Conservation (phyloP, 2,329 filamentous ascomycete genomes). For the Pestalotiopsis fici region DNA sequence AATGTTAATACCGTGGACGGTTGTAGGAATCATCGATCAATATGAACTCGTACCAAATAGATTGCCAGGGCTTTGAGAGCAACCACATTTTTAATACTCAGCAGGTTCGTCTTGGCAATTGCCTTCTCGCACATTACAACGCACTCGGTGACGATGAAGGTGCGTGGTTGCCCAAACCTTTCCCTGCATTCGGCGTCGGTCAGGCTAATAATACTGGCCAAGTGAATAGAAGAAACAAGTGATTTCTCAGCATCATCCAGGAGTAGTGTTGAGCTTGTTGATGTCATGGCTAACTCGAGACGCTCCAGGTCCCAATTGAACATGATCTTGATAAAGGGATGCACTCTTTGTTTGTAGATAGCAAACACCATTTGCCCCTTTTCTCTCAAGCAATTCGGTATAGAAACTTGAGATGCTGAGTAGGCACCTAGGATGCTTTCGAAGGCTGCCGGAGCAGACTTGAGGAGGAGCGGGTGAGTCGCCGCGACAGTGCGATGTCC, state of each 20-base stretch:
- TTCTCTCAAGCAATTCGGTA: background rate
- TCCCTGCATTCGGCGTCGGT: background rate
- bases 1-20: too few species aligned
- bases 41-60: background rate
- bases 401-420: too few species aligned
- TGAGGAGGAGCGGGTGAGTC: background rate
- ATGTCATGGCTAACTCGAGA: background rate
- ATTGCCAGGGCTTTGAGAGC: constrained; percentile 7
- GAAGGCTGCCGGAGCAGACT: background rate
- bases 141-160: background rate
- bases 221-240: background rate
- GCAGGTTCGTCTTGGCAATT: background rate
- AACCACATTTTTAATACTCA: background rate
- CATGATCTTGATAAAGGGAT: background rate
- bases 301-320: constrained; percentile 1
- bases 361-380: background rate
- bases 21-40: too few species aligned
- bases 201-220: background rate
- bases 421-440: background rate
- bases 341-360: background rate
- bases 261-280: background rate
- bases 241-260: background rate
- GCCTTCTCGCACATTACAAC: background rate
- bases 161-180: background rate
- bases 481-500: background rate